These are phyloP conservation scores for Picochlorum costavermella DNA, from an alignment of 139 green algal genomes.

Conservation along the genomic window DNA sequence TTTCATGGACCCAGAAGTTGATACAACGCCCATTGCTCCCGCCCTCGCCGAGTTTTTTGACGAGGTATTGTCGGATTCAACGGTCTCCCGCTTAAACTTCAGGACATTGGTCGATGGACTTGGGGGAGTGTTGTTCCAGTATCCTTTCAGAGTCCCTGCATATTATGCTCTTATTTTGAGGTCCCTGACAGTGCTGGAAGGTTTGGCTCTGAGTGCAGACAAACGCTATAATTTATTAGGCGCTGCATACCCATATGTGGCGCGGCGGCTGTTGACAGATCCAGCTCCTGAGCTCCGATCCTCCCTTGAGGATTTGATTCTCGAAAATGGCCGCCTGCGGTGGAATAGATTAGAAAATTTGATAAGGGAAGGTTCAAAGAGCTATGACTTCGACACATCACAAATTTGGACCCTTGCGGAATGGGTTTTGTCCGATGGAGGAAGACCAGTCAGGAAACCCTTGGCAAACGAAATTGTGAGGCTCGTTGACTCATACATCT, in stretches of 20 bases:
- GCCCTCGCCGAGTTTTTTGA: slow-evolving; percentile 92
- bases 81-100: slow-evolving; percentile 79
- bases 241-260: slow-evolving; percentile 94
- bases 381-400: slow-evolving; percentile 58
- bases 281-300: slow-evolving; percentile 67
- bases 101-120: slow-evolving; percentile 91
- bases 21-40: slow-evolving; percentile 92
- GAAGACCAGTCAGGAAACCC: slow-evolving; percentile 33
- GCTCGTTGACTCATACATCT: slow-evolving; percentile 52
- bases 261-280: slow-evolving; percentile 85
- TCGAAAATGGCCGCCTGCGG: slow-evolving; percentile 42
- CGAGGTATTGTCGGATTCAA: slow-evolving; percentile 65
- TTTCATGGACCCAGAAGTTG: slow-evolving; percentile 77
- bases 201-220: slow-evolving; percentile 55
- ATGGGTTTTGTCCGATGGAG: slow-evolving; percentile 57
- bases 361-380: slow-evolving; percentile 69
- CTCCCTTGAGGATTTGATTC: slow-evolving; percentile 71
- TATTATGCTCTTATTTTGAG: slow-evolving; percentile 97
- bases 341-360: slow-evolving; percentile 85
- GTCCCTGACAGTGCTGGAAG: slow-evolving; percentile 91
- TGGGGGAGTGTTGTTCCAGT: slow-evolving; percentile 87
- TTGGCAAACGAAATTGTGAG: slow-evolving; percentile 60
- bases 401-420: slow-evolving; percentile 82
- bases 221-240: slow-evolving; percentile 84
- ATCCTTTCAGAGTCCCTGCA: slow-evolving; percentile 69